A percentile compares a stretch with the other conserved stretches of the same genome.
phyloP scores from a whole-genome alignment of 179 eudicot genomes.

The Drosera spatulata region DNA sequence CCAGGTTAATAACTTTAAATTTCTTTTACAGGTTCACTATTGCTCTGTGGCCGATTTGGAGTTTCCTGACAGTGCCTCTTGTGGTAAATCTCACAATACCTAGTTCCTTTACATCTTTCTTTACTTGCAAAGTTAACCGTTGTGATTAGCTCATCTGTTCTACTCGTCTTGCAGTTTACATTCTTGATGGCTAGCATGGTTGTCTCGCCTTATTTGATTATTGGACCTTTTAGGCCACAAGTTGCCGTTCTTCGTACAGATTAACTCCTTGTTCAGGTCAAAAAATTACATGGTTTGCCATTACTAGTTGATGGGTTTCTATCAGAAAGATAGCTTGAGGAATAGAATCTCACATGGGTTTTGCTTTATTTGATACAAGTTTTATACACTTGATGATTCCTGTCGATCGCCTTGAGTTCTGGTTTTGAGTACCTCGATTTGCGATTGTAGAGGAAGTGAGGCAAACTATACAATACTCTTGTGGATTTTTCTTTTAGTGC shows the following conservation, averaged over 20 bases:
- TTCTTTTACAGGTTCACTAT: constrained; percentile 57
- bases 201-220: constrained; percentile 48
- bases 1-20: background rate
- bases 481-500: too few species aligned
- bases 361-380: too few species aligned
- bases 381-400: too few species aligned
- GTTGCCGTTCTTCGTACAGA: constrained; percentile 57
- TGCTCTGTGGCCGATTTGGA: constrained; percentile 96
- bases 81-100: constrained; percentile 32
- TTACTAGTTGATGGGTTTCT: background rate
- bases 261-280: constrained; percentile 14
- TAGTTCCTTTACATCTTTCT: background rate
- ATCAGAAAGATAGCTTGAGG: background rate
- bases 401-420: too few species aligned
- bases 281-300: too few species aligned
- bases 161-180: constrained; percentile 51
- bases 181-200: constrained; percentile 90
- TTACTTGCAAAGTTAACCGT: background rate
- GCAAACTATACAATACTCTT: too few species aligned
- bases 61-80: constrained; percentile 80
- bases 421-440: too few species aligned
- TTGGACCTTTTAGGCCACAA: constrained; percentile 40
- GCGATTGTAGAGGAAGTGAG: too few species aligned
- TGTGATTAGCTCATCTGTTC: background rate
- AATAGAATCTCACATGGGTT: too few species aligned